These are phyloP conservation scores for Penicillium freii DNA, from an alignment of 2,329 filamentous ascomycete species.

Conservation along the genomic window DNA sequence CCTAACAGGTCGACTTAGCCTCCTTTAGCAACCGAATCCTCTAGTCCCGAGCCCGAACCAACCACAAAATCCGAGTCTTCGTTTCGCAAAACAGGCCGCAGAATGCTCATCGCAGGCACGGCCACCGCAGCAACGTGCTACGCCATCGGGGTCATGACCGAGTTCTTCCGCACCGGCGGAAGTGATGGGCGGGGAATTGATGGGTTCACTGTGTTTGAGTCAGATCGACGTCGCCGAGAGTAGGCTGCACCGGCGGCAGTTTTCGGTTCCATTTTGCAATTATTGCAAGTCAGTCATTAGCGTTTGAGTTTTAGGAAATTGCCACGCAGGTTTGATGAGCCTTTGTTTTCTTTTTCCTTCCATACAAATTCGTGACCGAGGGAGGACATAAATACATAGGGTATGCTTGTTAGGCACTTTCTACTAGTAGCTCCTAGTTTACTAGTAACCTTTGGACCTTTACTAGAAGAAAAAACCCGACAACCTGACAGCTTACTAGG, in stretches of 20 bases:
- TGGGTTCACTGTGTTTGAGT: conserved; percentile 41
- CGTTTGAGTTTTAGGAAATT: background rate
- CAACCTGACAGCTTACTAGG: no score
- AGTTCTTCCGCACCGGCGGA: conserved; percentile 45
- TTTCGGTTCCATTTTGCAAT: background rate
- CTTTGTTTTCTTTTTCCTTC: background rate
- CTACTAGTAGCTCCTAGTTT: no score
- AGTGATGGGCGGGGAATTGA: conserved; percentile 39
- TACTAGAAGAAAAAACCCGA: no score
- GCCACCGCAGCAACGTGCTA: conserved; percentile 42
- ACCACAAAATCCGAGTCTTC: conserved; percentile 12
- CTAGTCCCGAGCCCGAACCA: background rate
- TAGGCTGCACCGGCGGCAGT: background rate
- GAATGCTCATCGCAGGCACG: conserved; percentile 37
- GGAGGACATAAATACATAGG: no score
- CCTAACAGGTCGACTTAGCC: conserved; percentile 30
- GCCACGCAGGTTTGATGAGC: background rate
- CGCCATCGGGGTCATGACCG: conserved; percentile 40
- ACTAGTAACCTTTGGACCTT: no score
- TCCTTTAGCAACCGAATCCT: conserved; percentile 1
- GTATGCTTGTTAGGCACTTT: no score
- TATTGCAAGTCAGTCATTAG: background rate
- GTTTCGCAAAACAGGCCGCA: conserved; percentile 26
- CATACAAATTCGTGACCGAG: background rate
- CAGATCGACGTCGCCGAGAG: conserved; percentile 32